Evolutionary conservation across 345 rosid genomes (phyloP).

Genomic region (Euphorbia pulcherrima): DNA sequence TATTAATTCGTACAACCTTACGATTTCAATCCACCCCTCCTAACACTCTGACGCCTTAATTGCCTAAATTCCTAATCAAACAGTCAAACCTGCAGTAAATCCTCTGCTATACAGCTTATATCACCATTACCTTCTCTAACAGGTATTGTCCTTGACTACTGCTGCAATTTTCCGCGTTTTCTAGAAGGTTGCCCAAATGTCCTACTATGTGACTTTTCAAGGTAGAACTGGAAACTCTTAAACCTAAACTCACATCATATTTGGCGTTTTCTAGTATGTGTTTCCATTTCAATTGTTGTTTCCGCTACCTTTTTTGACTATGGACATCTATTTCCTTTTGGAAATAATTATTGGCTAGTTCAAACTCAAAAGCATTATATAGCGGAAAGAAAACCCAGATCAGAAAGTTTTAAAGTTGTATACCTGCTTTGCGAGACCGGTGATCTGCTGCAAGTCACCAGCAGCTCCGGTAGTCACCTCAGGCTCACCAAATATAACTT

Average conservation of each 20-base stretch:
- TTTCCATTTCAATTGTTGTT: too few species aligned
- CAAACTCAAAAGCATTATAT: background rate
- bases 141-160: background rate
- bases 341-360: background rate
- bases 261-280: too few species aligned
- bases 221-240: too few species aligned
- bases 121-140: background rate
- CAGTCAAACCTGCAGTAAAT: background rate
- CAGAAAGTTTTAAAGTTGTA: background rate
- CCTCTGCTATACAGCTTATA: too few species aligned
- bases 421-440: slow-evolving; percentile 92
- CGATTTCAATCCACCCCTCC: too few species aligned
- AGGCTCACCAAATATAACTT: slow-evolving; percentile 86
- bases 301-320: too few species aligned
- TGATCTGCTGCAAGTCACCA: slow-evolving; percentile 96
- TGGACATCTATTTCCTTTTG: too few species aligned
- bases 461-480: slow-evolving; percentile 98
- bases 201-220: background rate
- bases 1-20: too few species aligned
- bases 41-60: too few species aligned
- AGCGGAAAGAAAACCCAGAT: background rate
- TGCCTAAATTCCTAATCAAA: background rate
- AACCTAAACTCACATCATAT: too few species aligned
- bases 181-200: background rate
- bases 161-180: background rate